Percentiles rank a stretch among this genome's conserved stretches.
phyloP scores from a whole-genome alignment of 2,329 filamentous ascomycete genomes.

The Alternaria brassicicola region DNA sequence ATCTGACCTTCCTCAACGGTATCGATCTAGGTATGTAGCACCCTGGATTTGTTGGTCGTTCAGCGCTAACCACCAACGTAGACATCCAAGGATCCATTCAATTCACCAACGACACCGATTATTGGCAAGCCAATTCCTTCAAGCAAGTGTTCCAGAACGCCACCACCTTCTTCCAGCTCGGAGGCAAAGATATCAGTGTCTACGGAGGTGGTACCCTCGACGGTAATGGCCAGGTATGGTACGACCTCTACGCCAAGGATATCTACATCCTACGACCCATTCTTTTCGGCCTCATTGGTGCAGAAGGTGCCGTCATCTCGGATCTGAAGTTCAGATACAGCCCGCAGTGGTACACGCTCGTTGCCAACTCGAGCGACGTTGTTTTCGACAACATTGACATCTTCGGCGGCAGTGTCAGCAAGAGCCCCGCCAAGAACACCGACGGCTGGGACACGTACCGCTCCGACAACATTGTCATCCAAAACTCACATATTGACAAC shows the following conservation, averaged over 20 bases:
- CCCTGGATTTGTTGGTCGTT: not conserved
- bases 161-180: slow-evolving; percentile 70
- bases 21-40: slow-evolving; percentile 62
- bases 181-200: slow-evolving; percentile 69
- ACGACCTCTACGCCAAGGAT: slow-evolving; percentile 65
- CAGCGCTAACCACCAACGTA: slow-evolving; percentile 28
- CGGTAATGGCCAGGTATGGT: slow-evolving; percentile 70
- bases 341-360: slow-evolving; percentile 67
- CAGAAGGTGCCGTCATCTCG: slow-evolving; percentile 64
- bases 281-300: slow-evolving; percentile 62
- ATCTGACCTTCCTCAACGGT: slow-evolving; percentile 67
- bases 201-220: slow-evolving; percentile 69
- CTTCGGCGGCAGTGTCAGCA: slow-evolving; percentile 59
- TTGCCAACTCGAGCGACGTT: slow-evolving; percentile 69
- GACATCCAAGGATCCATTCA: slow-evolving; percentile 65
- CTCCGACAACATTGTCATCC: slow-evolving; percentile 66
- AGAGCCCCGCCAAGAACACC: slow-evolving; percentile 67
- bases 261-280: slow-evolving; percentile 65
- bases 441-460: slow-evolving; percentile 70
- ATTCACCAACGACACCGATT: slow-evolving; percentile 70
- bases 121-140: slow-evolving; percentile 71
- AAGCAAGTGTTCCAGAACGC: slow-evolving; percentile 69
- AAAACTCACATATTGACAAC: slow-evolving; percentile 69
- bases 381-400: slow-evolving; percentile 69
- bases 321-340: slow-evolving; percentile 67